Evolutionary conservation across 352 stramenopile species (phyloP).

Genomic region (Pythium scleroteichum): DNA sequence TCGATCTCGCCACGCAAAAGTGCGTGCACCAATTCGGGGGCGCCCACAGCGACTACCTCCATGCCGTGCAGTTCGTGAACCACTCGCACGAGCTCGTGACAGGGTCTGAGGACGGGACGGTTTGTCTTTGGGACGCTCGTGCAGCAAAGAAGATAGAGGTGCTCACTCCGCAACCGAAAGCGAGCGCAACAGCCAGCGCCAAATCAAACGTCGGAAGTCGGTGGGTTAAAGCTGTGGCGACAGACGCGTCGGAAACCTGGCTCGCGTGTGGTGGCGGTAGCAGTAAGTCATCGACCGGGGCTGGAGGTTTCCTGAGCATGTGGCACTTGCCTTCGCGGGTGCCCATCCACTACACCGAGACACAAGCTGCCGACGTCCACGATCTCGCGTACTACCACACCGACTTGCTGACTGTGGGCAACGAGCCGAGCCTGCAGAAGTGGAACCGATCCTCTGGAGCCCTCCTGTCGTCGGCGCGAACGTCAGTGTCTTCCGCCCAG

Average conservation of each 20-base stretch:
- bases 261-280: slow-evolving; percentile 60
- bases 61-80: slow-evolving; percentile 59
- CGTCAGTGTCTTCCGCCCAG: slow-evolving; percentile 54
- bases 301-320: slow-evolving; percentile 64
- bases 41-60: slow-evolving; percentile 65
- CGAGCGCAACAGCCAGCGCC: slow-evolving; percentile 1
- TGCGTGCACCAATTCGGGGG: slow-evolving; percentile 53
- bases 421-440: slow-evolving; percentile 62
- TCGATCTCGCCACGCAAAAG: slow-evolving; percentile 48
- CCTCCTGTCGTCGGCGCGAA: slow-evolving; percentile 53
- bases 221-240: slow-evolving; percentile 65
- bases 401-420: slow-evolving; percentile 72
- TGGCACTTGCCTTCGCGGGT: slow-evolving; percentile 79
- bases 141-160: slow-evolving; percentile 50
- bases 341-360: slow-evolving; percentile 63
- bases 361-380: slow-evolving; percentile 54
- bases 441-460: slow-evolving; percentile 76
- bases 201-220: slow-evolving; percentile 3
- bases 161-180: slow-evolving; percentile 45
- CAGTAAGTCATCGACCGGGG: slow-evolving; percentile 32
- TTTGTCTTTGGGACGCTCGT: slow-evolving; percentile 79
- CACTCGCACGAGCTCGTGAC: slow-evolving; percentile 76
- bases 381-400: slow-evolving; percentile 72
- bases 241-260: slow-evolving; percentile 76
- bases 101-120: slow-evolving; percentile 64